A percentile compares a stretch with the other conserved stretches of the same genome.
These are phyloP conservation scores for Sarocladiaceae sp. DNA, from an alignment of 2,329 filamentous ascomycete species.

Conservation along the genomic window DNA sequence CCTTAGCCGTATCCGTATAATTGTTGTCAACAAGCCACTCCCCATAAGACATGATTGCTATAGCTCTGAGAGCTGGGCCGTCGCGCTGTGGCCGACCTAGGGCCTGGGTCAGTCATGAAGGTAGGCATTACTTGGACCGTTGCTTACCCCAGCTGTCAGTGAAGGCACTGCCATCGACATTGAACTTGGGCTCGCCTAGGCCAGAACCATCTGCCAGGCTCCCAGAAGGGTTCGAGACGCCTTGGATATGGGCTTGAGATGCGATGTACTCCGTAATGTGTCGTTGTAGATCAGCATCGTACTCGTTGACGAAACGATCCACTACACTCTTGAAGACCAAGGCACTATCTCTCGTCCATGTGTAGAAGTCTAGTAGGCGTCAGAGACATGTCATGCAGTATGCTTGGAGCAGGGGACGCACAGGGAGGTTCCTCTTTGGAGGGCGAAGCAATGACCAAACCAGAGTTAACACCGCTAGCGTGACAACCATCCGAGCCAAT, in stretches of 20 bases:
- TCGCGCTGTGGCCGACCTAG: conserved; percentile 67
- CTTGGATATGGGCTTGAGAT: conserved; percentile 60
- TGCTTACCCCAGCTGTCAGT: conserved; percentile 57
- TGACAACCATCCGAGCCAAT: conserved; percentile 50
- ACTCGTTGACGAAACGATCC: conserved; percentile 56
- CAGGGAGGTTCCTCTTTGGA: conserved; percentile 48
- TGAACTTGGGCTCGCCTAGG: conserved; percentile 69
- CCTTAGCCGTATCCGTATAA: conserved; percentile 48
- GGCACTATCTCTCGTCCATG: conserved; percentile 71
- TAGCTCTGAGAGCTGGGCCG: conserved; percentile 70
- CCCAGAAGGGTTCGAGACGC: conserved; percentile 63
- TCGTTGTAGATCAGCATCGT: conserved; percentile 50
- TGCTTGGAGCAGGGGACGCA: conserved; percentile 26
- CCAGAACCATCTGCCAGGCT: conserved; percentile 42
- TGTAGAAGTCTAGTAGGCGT: conserved; percentile 59
- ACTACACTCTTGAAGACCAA: conserved; percentile 63
- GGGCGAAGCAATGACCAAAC: conserved; percentile 52
- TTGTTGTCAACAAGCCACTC: conserved; percentile 65
- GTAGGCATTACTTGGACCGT: conserved; percentile 9
- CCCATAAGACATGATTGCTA: conserved; percentile 64
- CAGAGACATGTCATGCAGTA: not conserved
- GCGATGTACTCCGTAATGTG: conserved; percentile 63
- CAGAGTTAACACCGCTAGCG: conserved; percentile 38
- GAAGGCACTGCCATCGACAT: conserved; percentile 56
- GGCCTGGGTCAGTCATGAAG: not conserved